These are phyloP conservation scores for Pneumocystis canis DNA, from an alignment of 1,139 yeast genomes.

Conservation along the genomic window DNA sequence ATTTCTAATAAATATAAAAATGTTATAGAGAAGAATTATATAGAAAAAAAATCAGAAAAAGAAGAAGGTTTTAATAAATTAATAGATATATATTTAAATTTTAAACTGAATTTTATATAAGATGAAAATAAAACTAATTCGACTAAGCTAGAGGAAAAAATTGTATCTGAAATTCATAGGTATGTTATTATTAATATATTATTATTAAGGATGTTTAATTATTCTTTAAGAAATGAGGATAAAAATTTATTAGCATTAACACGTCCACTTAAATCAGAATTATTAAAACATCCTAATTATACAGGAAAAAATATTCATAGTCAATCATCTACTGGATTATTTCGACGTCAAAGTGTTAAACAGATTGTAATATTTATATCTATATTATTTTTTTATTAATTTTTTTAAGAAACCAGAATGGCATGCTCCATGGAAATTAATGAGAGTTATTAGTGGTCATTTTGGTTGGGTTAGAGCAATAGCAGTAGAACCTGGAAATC, in stretches of 20 bases:
- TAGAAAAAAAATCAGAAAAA: conserved; percentile 10
- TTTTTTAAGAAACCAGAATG: conserved; percentile 29
- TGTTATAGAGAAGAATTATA: background rate
- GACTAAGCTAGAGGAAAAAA: conserved; percentile 13
- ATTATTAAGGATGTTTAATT: background rate
- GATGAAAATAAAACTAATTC: conserved; percentile 5
- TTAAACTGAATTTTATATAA: conserved; percentile 4
- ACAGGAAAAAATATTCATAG: background rate
- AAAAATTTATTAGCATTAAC: conserved; percentile 1
- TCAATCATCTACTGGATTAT: background rate
- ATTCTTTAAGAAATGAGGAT: background rate
- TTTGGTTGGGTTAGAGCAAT: conserved; percentile 82
- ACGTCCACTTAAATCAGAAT: background rate
- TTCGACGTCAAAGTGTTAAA: conserved; percentile 8
- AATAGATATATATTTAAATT: conserved; percentile 1
- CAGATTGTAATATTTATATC: background rate
- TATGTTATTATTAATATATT: background rate
- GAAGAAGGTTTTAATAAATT: conserved; percentile 8
- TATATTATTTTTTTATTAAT: background rate
- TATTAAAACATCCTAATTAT: background rate
- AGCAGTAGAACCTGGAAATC: conserved; percentile 70
- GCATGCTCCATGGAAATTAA: conserved; percentile 57
- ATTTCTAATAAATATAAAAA: conserved; percentile 13
- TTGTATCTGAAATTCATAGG: conserved; percentile 13
- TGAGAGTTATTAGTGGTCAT: conserved; percentile 73